Evolutionary conservation across 345 rosid genomes (phyloP), one percentile per base, ranked within the genome.

Genomic region (Lepidium aucheri): DNA sequence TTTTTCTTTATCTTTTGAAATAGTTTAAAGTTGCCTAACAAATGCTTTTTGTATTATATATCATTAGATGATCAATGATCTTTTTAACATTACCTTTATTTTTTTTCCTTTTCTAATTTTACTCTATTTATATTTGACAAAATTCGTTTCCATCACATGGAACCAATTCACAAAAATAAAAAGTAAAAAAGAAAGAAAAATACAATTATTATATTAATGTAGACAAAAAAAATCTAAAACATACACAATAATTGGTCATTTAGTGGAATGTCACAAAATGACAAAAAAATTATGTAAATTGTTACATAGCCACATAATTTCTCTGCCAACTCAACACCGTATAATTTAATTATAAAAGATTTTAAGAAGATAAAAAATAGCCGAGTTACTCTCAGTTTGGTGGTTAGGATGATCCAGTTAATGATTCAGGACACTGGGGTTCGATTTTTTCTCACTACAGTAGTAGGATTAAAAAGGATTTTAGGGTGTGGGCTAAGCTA

Each of bases 51-150:
- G 7, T 65, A 65, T 40, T 20, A 10, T 66, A 60, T 60, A 60
- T 51, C 61, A 69, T 42, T 69, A 34, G 62, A 70, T 43, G 55
- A 69, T 69, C 53, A 69, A 69, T 60, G 45, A 60, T 60, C 61
- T 61, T 52, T 53, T 24, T 8, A 44, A 24, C 16, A 3, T 26
- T 5, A 42, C 15, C 36, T 61, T 61, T 16, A 8, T 6, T 45
- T 36, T 33, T 4, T 36, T 33, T 4, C 17, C 4, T 5, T 54
- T 34, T 12, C 36, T 53, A 13, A 39, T 26, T 26, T 26, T 26
- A 28, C 30, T 52, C 18, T 6, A 64, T 26, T 26, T 16, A 52
- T 17, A 39, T 14, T n/a, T 38, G 22, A n/a, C 40, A 34, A 38
- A 36, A 36, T 36, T 47, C 11, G 24, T 46, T 20, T 47, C 24